Conservation (phyloP, 1,284 basidiomycete genomes). For the Rhodofomes roseus region DNA sequence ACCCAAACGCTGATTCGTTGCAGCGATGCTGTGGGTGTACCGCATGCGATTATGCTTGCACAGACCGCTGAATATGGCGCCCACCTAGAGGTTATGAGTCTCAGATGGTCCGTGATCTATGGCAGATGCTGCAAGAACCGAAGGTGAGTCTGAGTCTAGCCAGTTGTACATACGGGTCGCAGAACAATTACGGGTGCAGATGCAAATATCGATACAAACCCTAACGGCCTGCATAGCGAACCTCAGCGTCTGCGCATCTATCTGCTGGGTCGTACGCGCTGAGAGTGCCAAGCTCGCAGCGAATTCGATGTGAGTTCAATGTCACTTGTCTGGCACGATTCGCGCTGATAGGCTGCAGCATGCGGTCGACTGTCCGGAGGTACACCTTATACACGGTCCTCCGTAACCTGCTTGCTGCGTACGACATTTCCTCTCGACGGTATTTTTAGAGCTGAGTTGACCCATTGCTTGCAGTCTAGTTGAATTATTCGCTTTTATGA, state of each 20-base stretch:
- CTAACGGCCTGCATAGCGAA: neutral
- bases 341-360: neutral
- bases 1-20: neutral
- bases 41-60: neutral
- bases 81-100: neutral
- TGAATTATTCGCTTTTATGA: neutral
- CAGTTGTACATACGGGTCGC: neutral
- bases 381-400: neutral
- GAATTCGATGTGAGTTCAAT: neutral
- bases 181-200: neutral
- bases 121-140: neutral
- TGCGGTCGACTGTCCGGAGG: neutral
- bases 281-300: neutral
- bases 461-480: neutral
- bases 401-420: neutral
- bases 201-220: neutral
- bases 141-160: neutral
- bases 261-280: neutral
- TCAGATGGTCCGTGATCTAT: neutral
- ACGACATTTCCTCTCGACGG: neutral
- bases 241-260: neutral
- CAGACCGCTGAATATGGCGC: neutral
- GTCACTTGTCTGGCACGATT: neutral
- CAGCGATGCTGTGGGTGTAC: neutral
- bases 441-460: neutral